Percentiles rank a stretch among this genome's conserved stretches.
phyloP scores from a whole-genome alignment of 371 early-diverging fungal species.

The Rhizopus stolonifer region DNA sequence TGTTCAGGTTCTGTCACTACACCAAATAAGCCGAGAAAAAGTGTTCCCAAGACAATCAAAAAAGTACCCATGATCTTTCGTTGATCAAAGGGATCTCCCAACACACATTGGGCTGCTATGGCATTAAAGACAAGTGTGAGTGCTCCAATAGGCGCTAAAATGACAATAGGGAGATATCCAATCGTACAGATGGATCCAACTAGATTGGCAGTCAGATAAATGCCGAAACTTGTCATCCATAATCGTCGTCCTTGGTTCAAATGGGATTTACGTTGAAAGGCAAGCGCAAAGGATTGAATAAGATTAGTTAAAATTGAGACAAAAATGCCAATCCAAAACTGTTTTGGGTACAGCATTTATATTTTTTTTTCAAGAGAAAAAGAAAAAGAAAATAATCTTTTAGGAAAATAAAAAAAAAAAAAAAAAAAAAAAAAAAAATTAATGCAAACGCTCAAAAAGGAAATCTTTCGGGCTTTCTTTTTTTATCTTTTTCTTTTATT shows the following conservation, averaged over 20 bases:
- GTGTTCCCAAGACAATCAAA: conserved; percentile 69
- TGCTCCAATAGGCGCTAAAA: conserved; percentile 80
- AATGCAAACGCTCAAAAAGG: no score
- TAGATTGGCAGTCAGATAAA: conserved; percentile 69
- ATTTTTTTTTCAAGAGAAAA: conserved; percentile 1
- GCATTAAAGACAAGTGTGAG: conserved; percentile 80
- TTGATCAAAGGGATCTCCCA: conserved; percentile 64
- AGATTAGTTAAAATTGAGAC: conserved; percentile 45
- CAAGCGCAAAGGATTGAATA: conserved; percentile 64
- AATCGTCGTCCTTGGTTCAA: conserved; percentile 45
- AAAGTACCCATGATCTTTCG: conserved; percentile 52
- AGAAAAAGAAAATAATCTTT: conserved; percentile 3
- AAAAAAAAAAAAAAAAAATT: not conserved
- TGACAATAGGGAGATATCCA: conserved; percentile 79
- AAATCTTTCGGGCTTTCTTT: no score
- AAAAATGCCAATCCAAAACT: conserved; percentile 44
- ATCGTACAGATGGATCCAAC: conserved; percentile 78
- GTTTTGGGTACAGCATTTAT: conserved; percentile 1
- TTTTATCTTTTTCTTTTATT: conserved; percentile 7
- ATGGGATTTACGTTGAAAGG: conserved; percentile 73
- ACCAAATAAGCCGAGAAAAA: conserved; percentile 75
- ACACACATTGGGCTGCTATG: conserved; percentile 66
- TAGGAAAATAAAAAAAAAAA: conserved; percentile 2
- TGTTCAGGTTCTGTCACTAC: conserved; percentile 77
- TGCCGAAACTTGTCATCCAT: conserved; percentile 51